A percentile compares a stretch with the other conserved stretches of the same genome.
Conservation (phyloP, 2,329 filamentous ascomycete species). For the Aspergillus thermomutatus region DNA sequence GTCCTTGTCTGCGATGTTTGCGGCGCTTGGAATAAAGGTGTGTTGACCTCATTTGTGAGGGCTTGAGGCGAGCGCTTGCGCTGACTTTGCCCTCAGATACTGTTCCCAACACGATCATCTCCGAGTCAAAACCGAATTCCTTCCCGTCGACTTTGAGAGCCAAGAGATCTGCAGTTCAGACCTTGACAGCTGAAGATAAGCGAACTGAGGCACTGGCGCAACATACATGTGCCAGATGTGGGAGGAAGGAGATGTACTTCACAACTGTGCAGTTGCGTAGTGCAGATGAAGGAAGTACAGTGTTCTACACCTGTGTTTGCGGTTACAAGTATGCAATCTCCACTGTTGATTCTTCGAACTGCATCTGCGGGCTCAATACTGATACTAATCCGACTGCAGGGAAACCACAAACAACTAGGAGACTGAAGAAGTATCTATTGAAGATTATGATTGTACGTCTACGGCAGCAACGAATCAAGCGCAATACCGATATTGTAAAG, state of each 20-base stretch:
- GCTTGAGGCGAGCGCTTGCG: conserved; percentile 2
- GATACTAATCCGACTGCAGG: conserved; percentile 20
- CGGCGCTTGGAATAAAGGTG: conserved; percentile 79
- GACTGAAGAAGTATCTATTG: conserved; percentile 12
- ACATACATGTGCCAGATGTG: conserved; percentile 76
- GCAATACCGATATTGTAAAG: conserved; percentile 13
- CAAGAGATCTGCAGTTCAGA: conserved; percentile 82
- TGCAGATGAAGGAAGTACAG: conserved; percentile 91
- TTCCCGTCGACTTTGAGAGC: conserved; percentile 88
- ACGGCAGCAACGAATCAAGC: conserved; percentile 21
- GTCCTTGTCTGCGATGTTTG: conserved; percentile 82
- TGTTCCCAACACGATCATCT: conserved; percentile 71
- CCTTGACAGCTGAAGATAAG: conserved; percentile 72
- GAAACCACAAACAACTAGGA: conserved; percentile 37
- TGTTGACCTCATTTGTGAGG: conserved; percentile 4
- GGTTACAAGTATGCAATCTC: conserved; percentile 67
- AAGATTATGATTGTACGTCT: conserved; percentile 18
- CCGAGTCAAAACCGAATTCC: conserved; percentile 79
- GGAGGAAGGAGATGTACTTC: conserved; percentile 76
- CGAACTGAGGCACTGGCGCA: conserved; percentile 68
- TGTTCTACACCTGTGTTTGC: conserved; percentile 87
- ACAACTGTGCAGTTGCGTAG: conserved; percentile 81
- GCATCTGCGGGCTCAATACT: conserved; percentile 9
- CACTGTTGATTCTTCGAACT: background rate
- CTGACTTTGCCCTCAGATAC: conserved; percentile 55